Conservation (phyloP, 1,284 basidiomycete genomes). For the Malassezia furfur region DNA sequence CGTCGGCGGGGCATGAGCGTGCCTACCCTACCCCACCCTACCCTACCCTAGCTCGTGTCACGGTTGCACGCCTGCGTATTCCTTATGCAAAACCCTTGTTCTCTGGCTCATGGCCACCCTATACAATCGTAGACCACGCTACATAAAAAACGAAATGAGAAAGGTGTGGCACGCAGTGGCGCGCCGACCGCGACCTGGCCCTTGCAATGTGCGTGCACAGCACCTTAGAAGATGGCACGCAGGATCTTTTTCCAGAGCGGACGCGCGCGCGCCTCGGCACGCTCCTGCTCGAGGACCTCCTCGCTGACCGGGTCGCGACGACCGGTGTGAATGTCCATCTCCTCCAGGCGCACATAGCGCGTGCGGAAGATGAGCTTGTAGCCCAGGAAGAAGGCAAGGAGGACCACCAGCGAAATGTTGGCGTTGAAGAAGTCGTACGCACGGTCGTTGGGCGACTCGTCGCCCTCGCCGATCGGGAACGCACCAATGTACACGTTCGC, state of each 20-base stretch:
- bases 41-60: too few species aligned
- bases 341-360: constrained; percentile 24
- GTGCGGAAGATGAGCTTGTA: constrained; percentile 31
- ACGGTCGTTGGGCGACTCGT: constrained; percentile 26
- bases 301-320: constrained; percentile 32
- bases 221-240: constrained; percentile 29
- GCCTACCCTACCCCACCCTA: too few species aligned
- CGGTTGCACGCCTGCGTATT: too few species aligned
- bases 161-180: too few species aligned
- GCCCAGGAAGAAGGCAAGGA: constrained; percentile 24
- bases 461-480: constrained; percentile 40
- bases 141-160: too few species aligned
- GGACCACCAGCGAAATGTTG: constrained; percentile 48
- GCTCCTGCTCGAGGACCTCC: constrained; percentile 38
- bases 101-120: too few species aligned
- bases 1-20: too few species aligned
- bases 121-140: too few species aligned
- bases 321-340: constrained; percentile 44
- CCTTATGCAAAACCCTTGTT: too few species aligned
- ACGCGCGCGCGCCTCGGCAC: constrained; percentile 27
- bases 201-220: neutral
- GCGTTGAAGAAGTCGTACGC: constrained; percentile 52
- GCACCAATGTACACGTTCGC: constrained; percentile 27
- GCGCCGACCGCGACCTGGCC: too few species aligned
- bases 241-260: constrained; percentile 31